Base-by-base conservation (phyloP, 78 protist species). In the Dictyostelium intermedium region DNA sequence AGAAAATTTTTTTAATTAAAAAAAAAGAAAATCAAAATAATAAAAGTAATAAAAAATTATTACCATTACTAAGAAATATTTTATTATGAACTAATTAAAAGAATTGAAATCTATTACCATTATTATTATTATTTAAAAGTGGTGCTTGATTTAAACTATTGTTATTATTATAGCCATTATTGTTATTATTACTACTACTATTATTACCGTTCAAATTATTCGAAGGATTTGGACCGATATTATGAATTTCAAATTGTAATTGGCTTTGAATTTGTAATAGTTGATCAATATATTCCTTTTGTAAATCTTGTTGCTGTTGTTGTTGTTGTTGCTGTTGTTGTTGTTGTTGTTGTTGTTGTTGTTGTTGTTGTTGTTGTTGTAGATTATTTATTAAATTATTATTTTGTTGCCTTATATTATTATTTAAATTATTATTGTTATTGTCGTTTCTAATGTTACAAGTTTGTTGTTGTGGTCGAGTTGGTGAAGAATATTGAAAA, bases 211-310 rank as follows among this genome's bases (percentile, higher is more conserved):
- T 53, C 4, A 53, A 5, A 53, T 56, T 56, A 56, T 56, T 56
- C 3, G 66, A 56, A 56, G 50, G 50, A 27, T 80, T 60, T 47
- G 63, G 32, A 1, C 23, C 50, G 37, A 72, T 34, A 34, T 82
- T 82, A 20, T 82, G 50, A 34, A 82, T 30, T 14, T 82, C 86
- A 23, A 82, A 35, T 60, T 82, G 86, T 56, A 82, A 82, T 82
- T 82, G 86, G 20, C 86, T 82, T 56, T 82, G 86, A 8, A 82
- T n/a, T 82, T 56, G 74, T 56, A 82, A n/a, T 23, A 82, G 34
- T 82, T 82, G 47, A 6, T 82, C 74, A 32, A 56, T 32, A 35
- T 56, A 82, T 3, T 80, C 47, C 34, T 80, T 80, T 80, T 80
- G 85, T 25, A 41, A 27, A 18, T 47, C n/a, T 14, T 56, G 50